A percentile compares a stretch with the other conserved stretches of the same genome.
These are phyloP conservation scores for Sanghuangporus baumii DNA, from an alignment of 1,284 basidiomycete genomes.

Conservation along the genomic window DNA sequence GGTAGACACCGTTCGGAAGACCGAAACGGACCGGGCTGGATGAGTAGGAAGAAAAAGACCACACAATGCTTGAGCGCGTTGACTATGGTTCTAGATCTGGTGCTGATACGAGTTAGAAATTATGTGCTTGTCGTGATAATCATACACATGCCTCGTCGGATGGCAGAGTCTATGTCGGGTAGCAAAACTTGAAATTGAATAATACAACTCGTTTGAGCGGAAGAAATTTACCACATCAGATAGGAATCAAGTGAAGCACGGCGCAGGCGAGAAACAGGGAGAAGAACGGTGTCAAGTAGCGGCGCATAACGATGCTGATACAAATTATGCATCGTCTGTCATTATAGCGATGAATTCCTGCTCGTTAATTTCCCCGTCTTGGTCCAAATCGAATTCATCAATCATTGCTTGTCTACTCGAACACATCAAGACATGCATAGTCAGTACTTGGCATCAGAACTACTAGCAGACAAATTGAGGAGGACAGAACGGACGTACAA, in stretches of 20 bases:
- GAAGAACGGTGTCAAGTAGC: not conserved
- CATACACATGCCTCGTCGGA: not conserved
- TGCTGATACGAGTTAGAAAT: not conserved
- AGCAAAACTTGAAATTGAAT: not conserved
- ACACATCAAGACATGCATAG: constrained; percentile 15
- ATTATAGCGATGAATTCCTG: constrained; percentile 95
- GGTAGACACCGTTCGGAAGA: not conserved
- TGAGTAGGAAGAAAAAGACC: not conserved
- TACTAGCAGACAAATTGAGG: not conserved
- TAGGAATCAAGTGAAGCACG: not conserved
- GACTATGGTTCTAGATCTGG: not conserved
- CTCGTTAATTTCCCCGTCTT: constrained; percentile 96
- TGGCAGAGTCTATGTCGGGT: not conserved
- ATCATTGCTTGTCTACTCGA: constrained; percentile 94
- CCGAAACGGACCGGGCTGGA: not conserved
- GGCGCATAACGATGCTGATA: not conserved
- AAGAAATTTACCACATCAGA: not conserved
- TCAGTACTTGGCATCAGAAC: constrained; percentile 1
- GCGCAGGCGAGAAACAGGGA: not conserved
- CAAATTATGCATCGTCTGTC: constrained; percentile 76
- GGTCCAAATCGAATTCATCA: constrained; percentile 98
- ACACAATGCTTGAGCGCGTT: not conserved
- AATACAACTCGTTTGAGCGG: too few relatives aligned
- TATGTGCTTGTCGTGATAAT: not conserved
- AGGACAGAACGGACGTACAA: constrained; percentile 56